These are phyloP conservation scores for Prunus mira DNA, from an alignment of 306 rosid genomes.

Conservation along the genomic window DNA sequence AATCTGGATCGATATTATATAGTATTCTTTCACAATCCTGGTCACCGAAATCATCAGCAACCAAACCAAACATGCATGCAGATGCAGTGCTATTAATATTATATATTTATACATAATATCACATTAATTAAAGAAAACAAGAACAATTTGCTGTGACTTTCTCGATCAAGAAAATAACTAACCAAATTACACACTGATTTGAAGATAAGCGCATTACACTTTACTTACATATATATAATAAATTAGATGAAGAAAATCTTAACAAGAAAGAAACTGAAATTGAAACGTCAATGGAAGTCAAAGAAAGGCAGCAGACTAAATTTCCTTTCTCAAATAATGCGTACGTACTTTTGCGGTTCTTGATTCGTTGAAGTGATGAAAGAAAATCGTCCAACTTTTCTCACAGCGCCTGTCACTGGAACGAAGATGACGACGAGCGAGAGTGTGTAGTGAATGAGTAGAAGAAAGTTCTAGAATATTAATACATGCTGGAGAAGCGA, in stretches of 20 bases:
- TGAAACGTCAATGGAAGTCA: not conserved
- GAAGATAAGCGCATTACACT: no score
- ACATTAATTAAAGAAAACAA: no score
- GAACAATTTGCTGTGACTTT: no score
- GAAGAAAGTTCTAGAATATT: not conserved
- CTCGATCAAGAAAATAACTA: not conserved
- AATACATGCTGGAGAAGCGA: not conserved
- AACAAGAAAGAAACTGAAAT: not conserved
- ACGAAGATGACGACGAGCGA: not conserved
- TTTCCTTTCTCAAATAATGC: not conserved
- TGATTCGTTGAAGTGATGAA: not conserved
- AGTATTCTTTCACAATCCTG: constrained; percentile 9
- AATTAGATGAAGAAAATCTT: not conserved
- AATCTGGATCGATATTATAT: not conserved
- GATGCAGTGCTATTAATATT: no score
- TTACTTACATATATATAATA: no score
- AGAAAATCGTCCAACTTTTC: no score
- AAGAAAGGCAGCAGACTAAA: not conserved
- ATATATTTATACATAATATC: no score
- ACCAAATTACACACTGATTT: no score
- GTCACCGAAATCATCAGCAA: not conserved
- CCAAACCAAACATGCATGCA: no score
- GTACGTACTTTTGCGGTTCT: not conserved
- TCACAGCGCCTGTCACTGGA: no score
- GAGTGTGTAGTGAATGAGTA: not conserved